Evolutionary conservation across 805 yeast species (phyloP), one percentile per base, ranked within the genome.

Genomic region (Wickerhamomyces queroliae): DNA sequence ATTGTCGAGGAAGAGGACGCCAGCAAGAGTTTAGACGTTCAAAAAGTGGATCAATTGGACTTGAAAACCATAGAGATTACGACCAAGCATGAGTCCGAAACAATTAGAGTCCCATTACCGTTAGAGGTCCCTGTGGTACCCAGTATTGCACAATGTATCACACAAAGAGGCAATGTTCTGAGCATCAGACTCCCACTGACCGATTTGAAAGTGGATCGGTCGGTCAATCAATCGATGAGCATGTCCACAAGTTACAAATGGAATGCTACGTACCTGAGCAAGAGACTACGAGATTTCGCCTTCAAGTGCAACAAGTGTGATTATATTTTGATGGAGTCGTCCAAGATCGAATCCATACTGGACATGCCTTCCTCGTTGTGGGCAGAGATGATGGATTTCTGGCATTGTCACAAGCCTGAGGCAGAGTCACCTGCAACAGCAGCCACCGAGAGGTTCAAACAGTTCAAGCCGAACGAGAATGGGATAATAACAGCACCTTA

Each of bases 311-410:
- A 19, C 0, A 2, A 42, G 0, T 74, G 80, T 43, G 42, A 45
- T 1, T 1, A n/a, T 0, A 27, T 18, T 0, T 17, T 71, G 1
- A 41, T 70, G 2, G 54, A 60, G 37, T 64, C 74, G 0, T n/a
- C 31, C 0, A 36, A 55, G 1, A 54, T 67, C 59, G 54, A 12
- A 61, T 78, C 33, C 53, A 62, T 38, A 16, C 11, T 28, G 16
- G 85, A 85, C 28, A 75, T 91, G 80, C 99, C 99, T 0, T 83
- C 95, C 1, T 97, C 89, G 53, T 67, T 77, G 36, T 91, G 99
- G 99, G 78, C 83, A 12, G 99, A 91, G 56, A 65, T 93, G 73
- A 83, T 91, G 95, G 98, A 91, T 42, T 84, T 83, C 48, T 91
- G 99, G 99, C 97, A 91, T 58, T 91, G 99, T 56, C 97, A 91